phyloP scores from a whole-genome alignment of 139 green algal genomes.

The Raphidocelis subcapitata region DNA sequence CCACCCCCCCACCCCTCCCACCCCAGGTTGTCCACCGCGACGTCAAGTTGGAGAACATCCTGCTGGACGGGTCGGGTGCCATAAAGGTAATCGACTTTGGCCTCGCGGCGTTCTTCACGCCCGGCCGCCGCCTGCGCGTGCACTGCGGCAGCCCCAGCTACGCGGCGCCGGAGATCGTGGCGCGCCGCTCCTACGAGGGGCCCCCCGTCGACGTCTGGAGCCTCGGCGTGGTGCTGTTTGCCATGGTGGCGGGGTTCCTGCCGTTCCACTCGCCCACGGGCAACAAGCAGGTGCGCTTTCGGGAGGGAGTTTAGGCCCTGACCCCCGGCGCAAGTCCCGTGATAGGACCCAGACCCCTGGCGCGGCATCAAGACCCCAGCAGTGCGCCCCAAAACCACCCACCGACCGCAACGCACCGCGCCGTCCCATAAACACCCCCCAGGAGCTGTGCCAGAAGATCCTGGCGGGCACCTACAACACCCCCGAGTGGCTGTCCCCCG shows the following conservation, averaged over 20 bases:
- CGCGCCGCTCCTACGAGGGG: constrained; percentile 58
- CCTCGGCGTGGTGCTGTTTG: constrained; percentile 86
- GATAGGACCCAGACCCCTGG: too few species aligned
- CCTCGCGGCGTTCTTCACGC: constrained; percentile 57
- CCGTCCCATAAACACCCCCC: background rate
- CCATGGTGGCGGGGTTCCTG: constrained; percentile 79
- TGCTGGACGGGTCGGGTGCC: constrained; percentile 60
- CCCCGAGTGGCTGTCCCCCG: constrained; percentile 48
- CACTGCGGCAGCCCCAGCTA: constrained; percentile 67
- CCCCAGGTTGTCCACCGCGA: constrained; percentile 68
- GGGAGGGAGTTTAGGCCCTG: too few species aligned
- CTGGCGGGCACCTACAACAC: constrained; percentile 59
- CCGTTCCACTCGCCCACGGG: constrained; percentile 74
- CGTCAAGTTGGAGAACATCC: constrained; percentile 92
- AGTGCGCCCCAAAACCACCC: too few species aligned
- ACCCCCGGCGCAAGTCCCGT: too few species aligned
- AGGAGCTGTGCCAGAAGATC: constrained; percentile 81
- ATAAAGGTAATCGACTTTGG: constrained; percentile 85
- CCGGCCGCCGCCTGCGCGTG: constrained; percentile 57
- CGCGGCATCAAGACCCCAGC: too few species aligned
- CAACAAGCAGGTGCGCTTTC: constrained; percentile 48
- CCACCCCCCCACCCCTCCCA: background rate
- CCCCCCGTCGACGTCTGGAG: constrained; percentile 79
- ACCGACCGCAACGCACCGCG: too few species aligned
- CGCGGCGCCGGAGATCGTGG: constrained; percentile 69